Evolutionary conservation across 129 eudicot genomes (phyloP).

Genomic region (Lonicera japonica): DNA sequence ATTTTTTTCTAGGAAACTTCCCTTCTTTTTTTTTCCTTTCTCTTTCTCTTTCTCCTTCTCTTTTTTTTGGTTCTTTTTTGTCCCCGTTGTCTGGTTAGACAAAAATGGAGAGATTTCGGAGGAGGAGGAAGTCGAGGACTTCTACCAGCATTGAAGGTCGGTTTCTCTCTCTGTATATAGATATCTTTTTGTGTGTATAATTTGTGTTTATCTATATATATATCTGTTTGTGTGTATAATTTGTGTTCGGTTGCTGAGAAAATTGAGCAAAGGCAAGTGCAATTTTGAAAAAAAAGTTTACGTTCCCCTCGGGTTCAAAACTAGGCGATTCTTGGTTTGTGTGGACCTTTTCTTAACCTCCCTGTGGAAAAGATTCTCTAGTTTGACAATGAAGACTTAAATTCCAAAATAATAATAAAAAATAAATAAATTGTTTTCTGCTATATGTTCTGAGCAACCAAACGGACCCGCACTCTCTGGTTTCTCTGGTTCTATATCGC

Average conservation of each 20-base stretch:
- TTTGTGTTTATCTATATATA: not conserved
- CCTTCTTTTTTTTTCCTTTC: not conserved
- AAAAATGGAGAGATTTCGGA: constrained; percentile 39
- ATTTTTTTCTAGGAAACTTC: constrained; percentile 12
- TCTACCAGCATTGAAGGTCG: constrained; percentile 39
- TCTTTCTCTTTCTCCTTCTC: not conserved
- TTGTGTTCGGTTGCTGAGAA: not conserved
- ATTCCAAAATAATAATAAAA: not conserved
- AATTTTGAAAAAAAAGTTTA: not conserved
- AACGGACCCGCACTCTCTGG: not conserved
- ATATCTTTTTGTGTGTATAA: not conserved
- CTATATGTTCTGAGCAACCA: not conserved
- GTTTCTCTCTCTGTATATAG: not conserved
- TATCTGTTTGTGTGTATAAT: not conserved
- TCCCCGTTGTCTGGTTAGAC: not conserved
- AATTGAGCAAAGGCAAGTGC: not conserved
- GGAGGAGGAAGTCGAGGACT: constrained; percentile 24
- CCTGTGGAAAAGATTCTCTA: not conserved
- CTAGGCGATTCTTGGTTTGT: not conserved
- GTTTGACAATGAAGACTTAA: not conserved
- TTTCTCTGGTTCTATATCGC: too few relatives aligned
- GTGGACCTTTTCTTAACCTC: not conserved
- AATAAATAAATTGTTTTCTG: not conserved
- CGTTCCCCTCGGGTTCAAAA: too few relatives aligned
- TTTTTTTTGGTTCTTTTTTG: not conserved